Evolutionary conservation across 2,329 filamentous ascomycete species (phyloP).

Genomic region (Grosmannia huntii): DNA sequence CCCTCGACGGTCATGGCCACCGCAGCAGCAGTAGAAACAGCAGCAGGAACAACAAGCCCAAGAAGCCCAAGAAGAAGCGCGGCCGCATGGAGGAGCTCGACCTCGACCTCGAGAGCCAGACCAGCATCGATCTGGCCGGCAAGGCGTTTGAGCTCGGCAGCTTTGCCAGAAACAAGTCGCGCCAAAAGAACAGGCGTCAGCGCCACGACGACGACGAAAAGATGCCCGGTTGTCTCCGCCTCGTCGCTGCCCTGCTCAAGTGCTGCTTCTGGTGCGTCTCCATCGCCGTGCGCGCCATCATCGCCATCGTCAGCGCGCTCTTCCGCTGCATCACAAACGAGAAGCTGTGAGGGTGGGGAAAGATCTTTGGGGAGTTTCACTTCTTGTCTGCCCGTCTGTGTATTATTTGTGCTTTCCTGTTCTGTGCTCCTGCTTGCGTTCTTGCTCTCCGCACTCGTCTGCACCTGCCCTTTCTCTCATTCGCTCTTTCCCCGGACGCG

Average conservation of each 20-base stretch:
- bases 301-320: slow-evolving; percentile 35
- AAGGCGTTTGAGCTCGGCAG: slow-evolving; percentile 19
- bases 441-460: too few species aligned
- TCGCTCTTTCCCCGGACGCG: too few species aligned
- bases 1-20: not conserved
- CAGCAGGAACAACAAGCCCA: slow-evolving; percentile 5
- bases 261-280: slow-evolving; percentile 45
- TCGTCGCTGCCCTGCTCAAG: slow-evolving; percentile 43
- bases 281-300: slow-evolving; percentile 39
- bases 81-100: slow-evolving; percentile 43
- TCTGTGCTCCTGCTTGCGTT: too few species aligned
- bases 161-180: not conserved
- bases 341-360: slow-evolving; percentile 19
- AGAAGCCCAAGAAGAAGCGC: slow-evolving; percentile 15
- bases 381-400: too few species aligned
- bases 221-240: slow-evolving; percentile 33
- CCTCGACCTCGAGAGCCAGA: slow-evolving; percentile 51
- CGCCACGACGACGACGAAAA: slow-evolving; percentile 28
- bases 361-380: not conserved
- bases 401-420: too few species aligned
- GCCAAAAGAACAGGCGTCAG: not conserved
- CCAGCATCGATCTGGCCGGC: slow-evolving; percentile 29
- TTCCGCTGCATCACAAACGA: slow-evolving; percentile 35
- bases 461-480: too few species aligned
- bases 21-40: slow-evolving; percentile 10